Conservation (phyloP, 352 stramenopile genomes). For the Phytophthora fragariaefolia region DNA sequence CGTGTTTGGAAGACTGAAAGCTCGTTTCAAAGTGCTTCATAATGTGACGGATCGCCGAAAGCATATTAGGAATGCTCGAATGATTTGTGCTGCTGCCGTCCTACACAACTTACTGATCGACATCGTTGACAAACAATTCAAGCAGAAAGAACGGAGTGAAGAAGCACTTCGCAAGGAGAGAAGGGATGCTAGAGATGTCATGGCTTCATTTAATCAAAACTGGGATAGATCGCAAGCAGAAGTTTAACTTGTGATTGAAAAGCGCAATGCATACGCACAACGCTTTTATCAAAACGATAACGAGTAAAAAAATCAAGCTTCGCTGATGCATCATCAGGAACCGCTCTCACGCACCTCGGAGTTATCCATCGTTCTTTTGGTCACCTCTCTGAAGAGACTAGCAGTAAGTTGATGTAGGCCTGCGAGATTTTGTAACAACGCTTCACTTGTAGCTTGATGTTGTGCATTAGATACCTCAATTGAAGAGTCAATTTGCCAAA, state of each 20-base stretch:
- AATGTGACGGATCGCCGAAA: background rate
- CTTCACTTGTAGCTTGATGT: too few relatives aligned
- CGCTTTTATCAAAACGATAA: constrained; percentile 14
- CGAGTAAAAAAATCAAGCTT: constrained; percentile 8
- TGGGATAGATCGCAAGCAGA: constrained; percentile 3
- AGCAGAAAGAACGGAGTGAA: too few relatives aligned
- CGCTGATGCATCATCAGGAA: constrained; percentile 3
- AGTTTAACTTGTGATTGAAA: too few relatives aligned
- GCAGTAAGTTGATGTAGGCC: too few relatives aligned
- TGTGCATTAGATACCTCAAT: too few relatives aligned
- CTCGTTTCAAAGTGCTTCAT: background rate
- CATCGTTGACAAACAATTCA: background rate
- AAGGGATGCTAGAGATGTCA: background rate
- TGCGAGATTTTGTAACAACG: too few relatives aligned
- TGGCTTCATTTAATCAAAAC: background rate
- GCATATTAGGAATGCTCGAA: background rate
- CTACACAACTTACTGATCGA: background rate
- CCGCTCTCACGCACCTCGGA: too few relatives aligned
- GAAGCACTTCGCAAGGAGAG: too few relatives aligned
- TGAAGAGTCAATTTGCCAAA: too few relatives aligned
- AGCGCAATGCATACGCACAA: constrained; percentile 16
- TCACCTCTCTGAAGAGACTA: too few relatives aligned
- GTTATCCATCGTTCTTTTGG: too few relatives aligned
- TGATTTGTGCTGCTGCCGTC: background rate
- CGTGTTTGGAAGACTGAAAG: background rate